A percentile compares a stretch with the other conserved stretches of the same genome.
phyloP scores from a whole-genome alignment of 495 filamentous ascomycete species.

The Penicillium coprophilum region DNA sequence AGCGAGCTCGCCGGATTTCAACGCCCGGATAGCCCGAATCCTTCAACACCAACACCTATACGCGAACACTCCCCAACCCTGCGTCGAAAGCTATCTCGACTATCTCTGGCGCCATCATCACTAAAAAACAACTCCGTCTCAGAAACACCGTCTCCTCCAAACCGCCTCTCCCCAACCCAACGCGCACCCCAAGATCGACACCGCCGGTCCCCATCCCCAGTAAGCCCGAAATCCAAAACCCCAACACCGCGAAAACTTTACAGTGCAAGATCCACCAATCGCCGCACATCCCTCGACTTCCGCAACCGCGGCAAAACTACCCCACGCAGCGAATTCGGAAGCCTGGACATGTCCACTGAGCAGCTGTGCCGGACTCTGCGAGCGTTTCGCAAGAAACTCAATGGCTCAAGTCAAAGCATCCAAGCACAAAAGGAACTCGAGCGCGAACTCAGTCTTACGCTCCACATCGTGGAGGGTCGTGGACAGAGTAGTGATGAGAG shows the following conservation, averaged over 20 bases:
- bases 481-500: slow-evolving; percentile 29
- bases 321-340: slow-evolving; percentile 57
- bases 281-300: slow-evolving; percentile 60
- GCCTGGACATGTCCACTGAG: slow-evolving; percentile 72
- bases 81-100: slow-evolving; percentile 55
- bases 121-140: slow-evolving; percentile 29
- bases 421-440: slow-evolving; percentile 73
- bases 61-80: slow-evolving; percentile 66
- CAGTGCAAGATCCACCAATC: slow-evolving; percentile 24
- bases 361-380: slow-evolving; percentile 76
- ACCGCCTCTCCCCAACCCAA: slow-evolving; percentile 36
- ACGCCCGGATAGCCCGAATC: slow-evolving; percentile 42
- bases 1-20: slow-evolving; percentile 77
- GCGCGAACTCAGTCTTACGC: slow-evolving; percentile 73
- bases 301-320: slow-evolving; percentile 55
- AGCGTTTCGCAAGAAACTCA: slow-evolving; percentile 79
- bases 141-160: slow-evolving; percentile 37
- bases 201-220: slow-evolving; percentile 49
- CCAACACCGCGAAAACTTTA: slow-evolving; percentile 21
- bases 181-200: slow-evolving; percentile 27
- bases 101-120: slow-evolving; percentile 37
- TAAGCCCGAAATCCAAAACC: slow-evolving; percentile 35
- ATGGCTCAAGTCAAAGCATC: slow-evolving; percentile 59
- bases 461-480: slow-evolving; percentile 62
- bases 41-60: slow-evolving; percentile 51